Conservation (phyloP, 129 eudicot genomes). For the Centella asiatica region DNA sequence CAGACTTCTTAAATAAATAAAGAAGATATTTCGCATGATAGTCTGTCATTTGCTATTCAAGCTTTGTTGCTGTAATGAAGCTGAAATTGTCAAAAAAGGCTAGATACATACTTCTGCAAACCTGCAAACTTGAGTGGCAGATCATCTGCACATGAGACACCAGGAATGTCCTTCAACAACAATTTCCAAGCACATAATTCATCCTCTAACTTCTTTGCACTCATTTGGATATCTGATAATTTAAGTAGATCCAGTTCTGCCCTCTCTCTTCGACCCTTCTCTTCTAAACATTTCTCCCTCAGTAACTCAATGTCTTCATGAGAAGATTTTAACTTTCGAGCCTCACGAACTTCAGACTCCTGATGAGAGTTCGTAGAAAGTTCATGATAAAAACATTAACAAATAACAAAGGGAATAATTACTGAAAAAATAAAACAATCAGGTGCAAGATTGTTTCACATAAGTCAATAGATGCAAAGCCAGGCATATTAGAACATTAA, state of each 20-base stretch:
- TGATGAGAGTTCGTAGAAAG: conserved; percentile 19
- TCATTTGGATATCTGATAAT: conserved; percentile 50
- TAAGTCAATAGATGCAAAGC: not conserved
- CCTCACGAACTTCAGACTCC: conserved; percentile 95
- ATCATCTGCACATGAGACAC: conserved; percentile 73
- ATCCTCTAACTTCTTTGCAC: conserved; percentile 52
- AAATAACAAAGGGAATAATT: not conserved
- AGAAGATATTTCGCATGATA: too few species aligned
- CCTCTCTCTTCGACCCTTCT: conserved; percentile 67
- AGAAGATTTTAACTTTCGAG: conserved; percentile 69
- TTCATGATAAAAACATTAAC: not conserved
- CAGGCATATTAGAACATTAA: too few species aligned
- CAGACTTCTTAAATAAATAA: too few species aligned
- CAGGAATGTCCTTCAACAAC: conserved; percentile 68
- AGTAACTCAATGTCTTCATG: conserved; percentile 69
- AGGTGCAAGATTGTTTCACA: too few species aligned
- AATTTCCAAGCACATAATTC: conserved; percentile 79
- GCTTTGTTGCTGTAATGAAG: conserved; percentile 10
- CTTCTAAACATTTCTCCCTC: conserved; percentile 81
- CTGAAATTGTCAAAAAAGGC: conserved; percentile 5
- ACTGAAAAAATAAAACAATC: not conserved
- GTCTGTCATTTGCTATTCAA: too few species aligned
- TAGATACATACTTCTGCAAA: conserved; percentile 60
- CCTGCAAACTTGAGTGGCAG: conserved; percentile 62
- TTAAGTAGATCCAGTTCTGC: conserved; percentile 60